These are phyloP conservation scores for Termitomyces heimii DNA, from an alignment of 768 basidiomycete species.

Conservation along the genomic window DNA sequence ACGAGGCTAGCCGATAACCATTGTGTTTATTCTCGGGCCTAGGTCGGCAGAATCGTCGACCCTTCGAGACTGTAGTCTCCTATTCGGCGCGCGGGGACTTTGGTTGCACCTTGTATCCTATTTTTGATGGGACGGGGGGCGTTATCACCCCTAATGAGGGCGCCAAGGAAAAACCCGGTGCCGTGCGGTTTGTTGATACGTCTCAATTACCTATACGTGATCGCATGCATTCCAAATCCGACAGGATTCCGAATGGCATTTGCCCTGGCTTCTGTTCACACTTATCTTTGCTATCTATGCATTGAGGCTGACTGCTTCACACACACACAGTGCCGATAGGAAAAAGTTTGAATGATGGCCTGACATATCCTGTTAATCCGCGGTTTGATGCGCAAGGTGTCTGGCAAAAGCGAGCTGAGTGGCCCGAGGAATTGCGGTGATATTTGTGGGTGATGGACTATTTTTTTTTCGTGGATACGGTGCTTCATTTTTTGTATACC, in stretches of 20 bases:
- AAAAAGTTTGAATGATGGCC: slow-evolving; percentile 47
- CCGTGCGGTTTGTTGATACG: background rate
- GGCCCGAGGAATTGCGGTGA: slow-evolving; percentile 61
- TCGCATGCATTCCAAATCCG: slow-evolving; percentile 4
- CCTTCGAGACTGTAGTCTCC: background rate
- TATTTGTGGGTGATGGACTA: too few species aligned
- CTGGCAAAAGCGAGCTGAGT: slow-evolving; percentile 60
- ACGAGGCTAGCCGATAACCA: background rate
- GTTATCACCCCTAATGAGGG: background rate
- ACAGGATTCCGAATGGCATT: slow-evolving; percentile 9
- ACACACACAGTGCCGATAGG: slow-evolving; percentile 50
- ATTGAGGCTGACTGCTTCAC: slow-evolving; percentile 12
- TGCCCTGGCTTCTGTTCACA: slow-evolving; percentile 1
- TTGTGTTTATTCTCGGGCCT: background rate
- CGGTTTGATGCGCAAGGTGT: slow-evolving; percentile 67
- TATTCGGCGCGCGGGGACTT: background rate
- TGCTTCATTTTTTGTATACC: background rate
- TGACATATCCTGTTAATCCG: slow-evolving; percentile 63
- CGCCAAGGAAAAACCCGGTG: too few species aligned
- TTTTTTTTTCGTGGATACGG: background rate
- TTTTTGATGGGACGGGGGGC: too few species aligned
- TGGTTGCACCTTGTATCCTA: background rate
- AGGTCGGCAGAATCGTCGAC: background rate
- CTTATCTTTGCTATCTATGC: slow-evolving; percentile 7
- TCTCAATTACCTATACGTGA: background rate